Evolutionary conservation across 345 rosid species (phyloP).

Genomic region (Noccaea bulbosa): DNA sequence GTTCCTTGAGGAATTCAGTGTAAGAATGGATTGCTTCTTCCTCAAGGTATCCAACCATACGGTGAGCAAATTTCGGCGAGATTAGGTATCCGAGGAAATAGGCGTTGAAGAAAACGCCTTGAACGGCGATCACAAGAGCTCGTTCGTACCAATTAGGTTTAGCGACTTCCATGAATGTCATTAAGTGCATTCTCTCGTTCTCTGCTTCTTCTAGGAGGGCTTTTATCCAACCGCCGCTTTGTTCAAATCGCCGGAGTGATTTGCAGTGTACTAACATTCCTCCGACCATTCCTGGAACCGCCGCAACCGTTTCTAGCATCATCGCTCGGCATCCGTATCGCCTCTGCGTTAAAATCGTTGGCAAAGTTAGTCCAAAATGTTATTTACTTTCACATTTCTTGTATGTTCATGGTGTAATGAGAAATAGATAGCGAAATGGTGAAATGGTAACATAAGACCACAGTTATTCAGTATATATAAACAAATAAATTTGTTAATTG

Average conservation of each 20-base stretch:
- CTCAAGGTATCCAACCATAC: constrained; percentile 81
- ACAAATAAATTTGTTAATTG: too few species aligned
- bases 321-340: constrained; percentile 78
- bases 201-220: constrained; percentile 80
- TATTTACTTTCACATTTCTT: background rate
- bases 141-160: constrained; percentile 75
- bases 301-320: constrained; percentile 90
- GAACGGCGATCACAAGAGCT: constrained; percentile 65
- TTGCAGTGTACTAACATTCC: constrained; percentile 77
- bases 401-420: background rate
- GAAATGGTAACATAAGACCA: too few species aligned
- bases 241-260: constrained; percentile 68
- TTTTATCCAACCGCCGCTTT: constrained; percentile 84
- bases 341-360: constrained; percentile 43
- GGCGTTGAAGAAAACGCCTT: constrained; percentile 78
- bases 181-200: constrained; percentile 86
- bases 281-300: constrained; percentile 84
- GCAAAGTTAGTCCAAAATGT: constrained; percentile 1
- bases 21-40: constrained; percentile 88
- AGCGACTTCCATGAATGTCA: constrained; percentile 87
- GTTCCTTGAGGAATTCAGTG: constrained; percentile 75
- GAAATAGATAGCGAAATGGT: background rate
- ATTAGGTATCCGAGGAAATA: constrained; percentile 71
- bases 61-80: constrained; percentile 79
- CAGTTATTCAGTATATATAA: too few species aligned